Percentiles rank a stretch among this genome's conserved stretches.
Evolutionary conservation across 1,284 basidiomycete genomes (phyloP).

Genomic region (Mycosarcoma maydis): DNA sequence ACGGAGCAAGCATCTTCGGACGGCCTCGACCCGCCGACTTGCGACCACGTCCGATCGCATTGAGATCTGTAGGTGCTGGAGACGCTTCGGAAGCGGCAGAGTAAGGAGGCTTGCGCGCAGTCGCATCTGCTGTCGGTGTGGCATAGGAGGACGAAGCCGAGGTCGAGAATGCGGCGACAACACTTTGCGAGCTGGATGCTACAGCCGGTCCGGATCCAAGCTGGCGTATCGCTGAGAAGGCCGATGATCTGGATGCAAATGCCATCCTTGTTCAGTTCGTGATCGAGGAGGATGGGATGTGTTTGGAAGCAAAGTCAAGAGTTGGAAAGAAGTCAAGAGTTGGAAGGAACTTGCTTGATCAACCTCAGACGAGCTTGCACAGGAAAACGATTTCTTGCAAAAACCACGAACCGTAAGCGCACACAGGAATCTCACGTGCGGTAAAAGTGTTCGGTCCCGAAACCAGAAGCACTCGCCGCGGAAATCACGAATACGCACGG

Average conservation of each 20-base stretch:
- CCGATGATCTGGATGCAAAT: constrained; percentile 31
- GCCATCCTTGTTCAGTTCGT: constrained; percentile 9
- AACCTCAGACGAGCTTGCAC: neutral
- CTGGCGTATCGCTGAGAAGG: constrained; percentile 17
- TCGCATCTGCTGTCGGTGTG: constrained; percentile 25
- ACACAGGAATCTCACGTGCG: neutral
- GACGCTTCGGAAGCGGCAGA: constrained; percentile 31
- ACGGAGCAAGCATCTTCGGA: constrained; percentile 49
- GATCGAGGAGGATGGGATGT: neutral
- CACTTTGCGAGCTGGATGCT: constrained; percentile 36
- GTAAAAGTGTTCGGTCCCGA: constrained; percentile 1
- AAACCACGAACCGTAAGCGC: too few species aligned
- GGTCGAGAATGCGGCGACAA: constrained; percentile 28
- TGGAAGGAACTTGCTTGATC: neutral
- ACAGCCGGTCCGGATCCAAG: constrained; percentile 32
- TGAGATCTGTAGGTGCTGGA: constrained; percentile 18
- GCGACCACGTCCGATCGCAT: constrained; percentile 34
- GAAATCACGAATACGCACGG: too few species aligned
- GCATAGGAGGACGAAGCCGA: constrained; percentile 22
- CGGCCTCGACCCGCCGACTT: constrained; percentile 38
- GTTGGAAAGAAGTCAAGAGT: neutral
- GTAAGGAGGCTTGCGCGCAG: constrained; percentile 31
- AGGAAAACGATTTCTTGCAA: neutral
- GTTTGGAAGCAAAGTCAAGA: neutral
- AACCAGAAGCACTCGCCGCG: neutral